Percentiles rank a stretch among this genome's conserved stretches.
Evolutionary conservation across 768 basidiomycete species (phyloP).

Genomic region (Lanmaoa pseudosensibilis): DNA sequence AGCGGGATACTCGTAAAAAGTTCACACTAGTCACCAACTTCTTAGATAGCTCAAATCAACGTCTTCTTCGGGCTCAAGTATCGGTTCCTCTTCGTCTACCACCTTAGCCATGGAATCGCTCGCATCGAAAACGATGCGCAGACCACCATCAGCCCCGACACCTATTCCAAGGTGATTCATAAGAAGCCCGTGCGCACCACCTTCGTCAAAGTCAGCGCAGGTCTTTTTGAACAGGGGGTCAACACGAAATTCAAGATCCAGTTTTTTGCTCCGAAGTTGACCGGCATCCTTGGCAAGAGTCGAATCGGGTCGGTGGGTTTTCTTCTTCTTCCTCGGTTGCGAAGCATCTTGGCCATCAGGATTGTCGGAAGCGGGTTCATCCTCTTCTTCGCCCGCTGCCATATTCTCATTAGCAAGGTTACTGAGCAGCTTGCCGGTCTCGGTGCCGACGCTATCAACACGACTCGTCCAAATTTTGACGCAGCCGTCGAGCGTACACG

Average conservation of each 20-base stretch:
- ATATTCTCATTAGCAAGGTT: slow-evolving; percentile 75
- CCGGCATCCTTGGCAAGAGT: slow-evolving; percentile 87
- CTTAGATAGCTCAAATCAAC: slow-evolving; percentile 65
- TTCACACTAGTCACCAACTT: slow-evolving; percentile 40
- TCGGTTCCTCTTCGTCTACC: slow-evolving; percentile 64
- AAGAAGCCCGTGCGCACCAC: slow-evolving; percentile 90
- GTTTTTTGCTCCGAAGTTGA: slow-evolving; percentile 85
- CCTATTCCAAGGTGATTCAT: slow-evolving; percentile 93
- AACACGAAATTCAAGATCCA: slow-evolving; percentile 93
- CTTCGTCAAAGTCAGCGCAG: slow-evolving; percentile 97
- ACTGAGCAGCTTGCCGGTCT: slow-evolving; percentile 91
- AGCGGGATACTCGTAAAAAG: slow-evolving; percentile 1
- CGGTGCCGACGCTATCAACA: slow-evolving; percentile 94
- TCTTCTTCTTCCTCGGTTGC: slow-evolving; percentile 59
- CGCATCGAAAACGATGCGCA: slow-evolving; percentile 95
- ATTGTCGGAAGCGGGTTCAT: slow-evolving; percentile 56
- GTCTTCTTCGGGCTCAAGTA: slow-evolving; percentile 67
- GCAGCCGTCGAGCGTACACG: slow-evolving; percentile 95
- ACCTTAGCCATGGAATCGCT: slow-evolving; percentile 84
- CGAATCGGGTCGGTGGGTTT: slow-evolving; percentile 66
- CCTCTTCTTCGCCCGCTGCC: slow-evolving; percentile 57
- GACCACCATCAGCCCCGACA: slow-evolving; percentile 72
- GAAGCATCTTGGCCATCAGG: slow-evolving; percentile 67
- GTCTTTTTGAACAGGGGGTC: slow-evolving; percentile 98
- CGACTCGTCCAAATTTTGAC: slow-evolving; percentile 99